Percentiles rank a stretch among this genome's conserved stretches.
These are phyloP conservation scores for Pseudonectria buxi DNA, from an alignment of 2,329 filamentous ascomycete species.

Conservation along the genomic window DNA sequence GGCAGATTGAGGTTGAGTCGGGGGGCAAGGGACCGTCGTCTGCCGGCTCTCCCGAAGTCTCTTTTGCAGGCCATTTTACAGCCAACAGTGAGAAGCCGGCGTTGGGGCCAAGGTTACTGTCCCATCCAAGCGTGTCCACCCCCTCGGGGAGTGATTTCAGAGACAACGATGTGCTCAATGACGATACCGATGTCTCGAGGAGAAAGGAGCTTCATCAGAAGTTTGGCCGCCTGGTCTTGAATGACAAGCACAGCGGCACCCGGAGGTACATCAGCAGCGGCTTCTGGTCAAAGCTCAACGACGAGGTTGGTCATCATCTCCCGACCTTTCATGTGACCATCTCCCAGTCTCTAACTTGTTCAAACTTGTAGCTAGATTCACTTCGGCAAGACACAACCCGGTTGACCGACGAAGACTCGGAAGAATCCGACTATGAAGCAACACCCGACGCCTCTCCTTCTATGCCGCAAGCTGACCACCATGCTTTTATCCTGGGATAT, in stretches of 20 bases:
- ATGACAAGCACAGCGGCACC: conserved; percentile 55
- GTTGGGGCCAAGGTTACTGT: conserved; percentile 11
- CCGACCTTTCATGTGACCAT: not conserved
- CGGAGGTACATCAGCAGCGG: conserved; percentile 69
- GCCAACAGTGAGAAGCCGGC: conserved; percentile 9
- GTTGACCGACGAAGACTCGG: conserved; percentile 37
- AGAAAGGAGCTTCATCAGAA: conserved; percentile 32
- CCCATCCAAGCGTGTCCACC: conserved; percentile 5
- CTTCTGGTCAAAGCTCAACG: conserved; percentile 70
- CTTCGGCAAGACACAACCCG: conserved; percentile 44
- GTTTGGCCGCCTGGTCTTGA: conserved; percentile 63
- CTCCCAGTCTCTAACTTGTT: conserved; percentile 2
- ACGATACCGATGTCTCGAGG: conserved; percentile 28
- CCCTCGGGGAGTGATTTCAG: conserved; percentile 14
- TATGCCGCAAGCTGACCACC: conserved; percentile 45
- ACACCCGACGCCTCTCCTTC: conserved; percentile 39
- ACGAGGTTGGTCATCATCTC: conserved; percentile 48
- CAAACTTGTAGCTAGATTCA: conserved; percentile 26
- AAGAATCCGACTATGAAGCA: conserved; percentile 56
- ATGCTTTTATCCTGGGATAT: conserved; percentile 67
- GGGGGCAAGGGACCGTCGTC: conserved; percentile 24
- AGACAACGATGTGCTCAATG: conserved; percentile 20
- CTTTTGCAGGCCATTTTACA: conserved; percentile 9
- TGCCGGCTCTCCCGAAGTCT: conserved; percentile 24
- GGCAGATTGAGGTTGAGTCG: conserved; percentile 53